Evolutionary conservation across 1,284 basidiomycete species (phyloP).

Genomic region (Leccinum subrobustum): DNA sequence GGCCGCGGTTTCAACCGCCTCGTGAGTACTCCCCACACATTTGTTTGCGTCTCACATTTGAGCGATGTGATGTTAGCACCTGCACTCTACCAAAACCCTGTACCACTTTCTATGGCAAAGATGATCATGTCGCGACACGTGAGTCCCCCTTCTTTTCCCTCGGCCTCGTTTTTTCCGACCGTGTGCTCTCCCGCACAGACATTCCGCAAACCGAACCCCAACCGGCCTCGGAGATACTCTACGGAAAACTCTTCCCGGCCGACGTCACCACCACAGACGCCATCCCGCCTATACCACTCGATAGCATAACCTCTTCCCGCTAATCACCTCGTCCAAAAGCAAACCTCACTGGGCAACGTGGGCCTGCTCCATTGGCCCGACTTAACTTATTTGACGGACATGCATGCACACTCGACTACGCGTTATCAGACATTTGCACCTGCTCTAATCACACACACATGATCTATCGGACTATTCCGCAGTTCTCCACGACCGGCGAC

Average conservation of each 20-base stretch:
- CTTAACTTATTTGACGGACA: conserved; percentile 32
- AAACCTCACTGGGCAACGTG: conserved; percentile 7
- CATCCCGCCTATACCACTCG: conserved; percentile 34
- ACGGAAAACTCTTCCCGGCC: conserved; percentile 17
- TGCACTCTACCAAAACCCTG: conserved; percentile 34
- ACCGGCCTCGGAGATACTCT: conserved; percentile 30
- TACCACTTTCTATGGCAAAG: conserved; percentile 36
- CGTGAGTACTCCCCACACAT: conserved; percentile 21
- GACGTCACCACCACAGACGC: conserved; percentile 32
- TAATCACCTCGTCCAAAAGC: conserved; percentile 25
- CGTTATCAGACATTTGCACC: conserved; percentile 16
- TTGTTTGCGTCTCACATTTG: neutral
- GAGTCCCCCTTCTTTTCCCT: conserved; percentile 6
- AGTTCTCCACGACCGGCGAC: conserved; percentile 28
- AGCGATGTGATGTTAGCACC: conserved; percentile 21
- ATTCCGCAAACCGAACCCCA: conserved; percentile 33
- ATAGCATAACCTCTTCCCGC: conserved; percentile 27
- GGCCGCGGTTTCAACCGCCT: conserved; percentile 33
- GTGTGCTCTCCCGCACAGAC: conserved; percentile 16
- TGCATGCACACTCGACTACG: conserved; percentile 24
- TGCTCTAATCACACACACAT: conserved; percentile 30
- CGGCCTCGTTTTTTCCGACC: neutral
- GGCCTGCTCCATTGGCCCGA: conserved; percentile 5
- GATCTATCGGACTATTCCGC: conserved; percentile 14
- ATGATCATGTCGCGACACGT: conserved; percentile 36